Evolutionary conservation across 2,329 filamentous ascomycete genomes (phyloP).

Genomic region (Periglandula ipomoeae): DNA sequence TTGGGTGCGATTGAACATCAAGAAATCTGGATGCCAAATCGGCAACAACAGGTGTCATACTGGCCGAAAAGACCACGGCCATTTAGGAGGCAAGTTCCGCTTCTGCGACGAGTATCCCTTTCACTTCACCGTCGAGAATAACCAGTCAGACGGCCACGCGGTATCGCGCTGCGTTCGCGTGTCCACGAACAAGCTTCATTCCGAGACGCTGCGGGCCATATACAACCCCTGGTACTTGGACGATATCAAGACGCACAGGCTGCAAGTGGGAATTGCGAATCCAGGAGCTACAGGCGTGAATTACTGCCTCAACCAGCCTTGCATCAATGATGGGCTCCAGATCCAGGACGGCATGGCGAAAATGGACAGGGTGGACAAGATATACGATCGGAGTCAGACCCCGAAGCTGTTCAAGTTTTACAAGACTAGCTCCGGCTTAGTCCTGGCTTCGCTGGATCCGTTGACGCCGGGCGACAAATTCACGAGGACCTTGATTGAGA

Average conservation of each 20-base stretch:
- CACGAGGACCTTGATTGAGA: not conserved
- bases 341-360: conserved; percentile 5
- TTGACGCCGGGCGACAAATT: not conserved
- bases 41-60: not conserved
- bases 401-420: not conserved
- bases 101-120: conserved; percentile 5
- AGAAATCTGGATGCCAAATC: not conserved
- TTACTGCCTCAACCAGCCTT: conserved; percentile 7
- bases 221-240: not conserved
- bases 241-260: not conserved
- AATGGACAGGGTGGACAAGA: not conserved
- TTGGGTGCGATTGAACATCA: not conserved
- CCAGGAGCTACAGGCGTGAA: not conserved
- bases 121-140: not conserved
- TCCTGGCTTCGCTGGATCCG: conserved; percentile 1
- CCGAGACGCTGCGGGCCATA: not conserved
- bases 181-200: not conserved
- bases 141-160: not conserved
- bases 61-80: not conserved
- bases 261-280: not conserved
- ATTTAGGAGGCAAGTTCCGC: not conserved
- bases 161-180: conserved; percentile 4
- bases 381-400: not conserved
- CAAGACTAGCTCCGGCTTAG: not conserved
- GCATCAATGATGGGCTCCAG: conserved; percentile 3